Evolutionary conservation across 148 eudicot species (phyloP).

Genomic region (Vaccinium darrowii): DNA sequence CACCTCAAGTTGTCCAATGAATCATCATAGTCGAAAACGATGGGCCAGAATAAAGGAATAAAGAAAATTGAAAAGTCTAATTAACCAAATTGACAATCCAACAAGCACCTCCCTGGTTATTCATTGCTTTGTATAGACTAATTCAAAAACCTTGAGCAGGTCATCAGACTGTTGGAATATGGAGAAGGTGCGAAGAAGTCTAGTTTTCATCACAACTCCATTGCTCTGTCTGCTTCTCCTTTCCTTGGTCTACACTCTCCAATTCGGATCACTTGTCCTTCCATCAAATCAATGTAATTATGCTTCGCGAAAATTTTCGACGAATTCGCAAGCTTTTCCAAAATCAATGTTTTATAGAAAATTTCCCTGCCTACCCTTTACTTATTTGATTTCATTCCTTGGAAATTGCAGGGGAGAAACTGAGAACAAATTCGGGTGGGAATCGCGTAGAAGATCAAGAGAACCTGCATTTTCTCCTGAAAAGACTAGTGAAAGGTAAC

Average conservation of each 20-base stretch:
- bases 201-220: neutral
- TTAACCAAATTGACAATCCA: neutral
- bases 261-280: neutral
- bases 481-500: slow-evolving; percentile 40
- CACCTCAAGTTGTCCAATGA: neutral
- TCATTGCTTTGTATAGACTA: neutral
- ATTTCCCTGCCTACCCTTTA: neutral
- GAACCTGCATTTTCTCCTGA: slow-evolving; percentile 18
- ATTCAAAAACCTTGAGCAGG: neutral
- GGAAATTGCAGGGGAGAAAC: slow-evolving; percentile 31
- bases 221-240: neutral
- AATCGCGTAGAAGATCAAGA: neutral
- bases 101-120: neutral
- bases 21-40: neutral
- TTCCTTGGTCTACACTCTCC: slow-evolving; percentile 14
- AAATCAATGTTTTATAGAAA: neutral
- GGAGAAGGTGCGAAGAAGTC: slow-evolving; percentile 5
- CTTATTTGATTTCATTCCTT: neutral
- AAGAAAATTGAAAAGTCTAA: neutral
- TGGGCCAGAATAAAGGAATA: neutral
- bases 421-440: neutral
- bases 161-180: neutral
- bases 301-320: neutral
- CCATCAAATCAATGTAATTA: slow-evolving; percentile 22
- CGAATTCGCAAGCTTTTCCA: neutral